Base-by-base conservation (phyloP, 805 yeast species). In the Myxozyma monticola region DNA sequence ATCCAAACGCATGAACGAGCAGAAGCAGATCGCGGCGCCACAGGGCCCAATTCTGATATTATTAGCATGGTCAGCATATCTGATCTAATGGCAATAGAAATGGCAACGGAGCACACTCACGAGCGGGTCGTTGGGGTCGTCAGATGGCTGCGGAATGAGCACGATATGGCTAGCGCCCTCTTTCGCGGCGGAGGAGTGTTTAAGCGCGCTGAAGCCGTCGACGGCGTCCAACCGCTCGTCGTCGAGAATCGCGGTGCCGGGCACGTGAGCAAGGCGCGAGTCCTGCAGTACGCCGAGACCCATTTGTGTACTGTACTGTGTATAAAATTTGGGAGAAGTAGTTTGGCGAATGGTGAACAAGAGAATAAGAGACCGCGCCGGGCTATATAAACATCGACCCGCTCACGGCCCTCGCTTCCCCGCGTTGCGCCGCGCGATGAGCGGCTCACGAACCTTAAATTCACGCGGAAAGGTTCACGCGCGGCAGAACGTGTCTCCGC, bases 71-170 rank as follows among this genome's bases (percentile, higher is more conserved):
- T n/a, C n/a, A 12, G 8, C 61, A 62, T 48, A 56, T 65, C 14
- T 17, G 18, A 9, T 24, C 20, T 1, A 65, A 51, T 72, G 72
- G 68, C 4, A 17, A 8, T 8, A 24, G n/a, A 21, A 14, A 37
- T 14, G 25, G 9, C 5, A 37, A 37, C 24, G 14, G 39, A 22
- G 17, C 26, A 56, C 60, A 33, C 34, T 10, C 18, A 38, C 42
- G 33, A 71, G 55, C 2, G 74, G 74, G 49, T 71, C 74, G 44
- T 71, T 68, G 5, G 75, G 75, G 44, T 71, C 71, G 15, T 61
- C 65, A 1, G 70, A 56, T 2, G 74, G 75, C 34, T 65, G 69
- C 3, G 75, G 75, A 29, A 69, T 62, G 39, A 69, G 61, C 18
- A 70, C 64, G 24, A 68, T 59, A 37, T 68, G 68, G 1, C 46